Evolutionary conservation across 108 stramenopile genomes (phyloP).

Genomic region (Halocafeteria seosinensis): DNA sequence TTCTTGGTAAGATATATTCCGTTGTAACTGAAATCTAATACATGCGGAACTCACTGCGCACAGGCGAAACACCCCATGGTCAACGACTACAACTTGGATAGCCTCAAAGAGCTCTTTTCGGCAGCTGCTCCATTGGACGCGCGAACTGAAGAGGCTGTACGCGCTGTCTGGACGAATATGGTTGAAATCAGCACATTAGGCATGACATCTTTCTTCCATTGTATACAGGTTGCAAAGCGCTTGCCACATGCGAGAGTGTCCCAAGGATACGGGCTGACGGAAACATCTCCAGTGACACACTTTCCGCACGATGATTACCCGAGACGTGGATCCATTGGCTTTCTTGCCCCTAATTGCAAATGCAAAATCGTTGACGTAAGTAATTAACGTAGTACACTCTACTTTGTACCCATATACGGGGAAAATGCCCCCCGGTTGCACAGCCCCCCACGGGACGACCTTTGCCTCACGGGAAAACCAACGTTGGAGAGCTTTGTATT

Average conservation of each 20-base stretch:
- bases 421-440: no score
- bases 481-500: slow-evolving; percentile 57
- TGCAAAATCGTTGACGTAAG: slow-evolving; percentile 61
- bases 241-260: slow-evolving; percentile 39
- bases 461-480: slow-evolving; percentile 31
- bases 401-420: no score
- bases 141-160: slow-evolving; percentile 46
- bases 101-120: slow-evolving; percentile 43
- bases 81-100: slow-evolving; percentile 50
- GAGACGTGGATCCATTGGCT: slow-evolving; percentile 52
- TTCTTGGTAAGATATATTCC: no score
- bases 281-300: slow-evolving; percentile 26
- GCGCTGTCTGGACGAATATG: no score
- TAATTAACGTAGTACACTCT: no score
- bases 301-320: slow-evolving; percentile 35
- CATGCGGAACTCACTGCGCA: no score
- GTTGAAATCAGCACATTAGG: no score
- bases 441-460: slow-evolving; percentile 44
- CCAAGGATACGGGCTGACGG: slow-evolving; percentile 76
- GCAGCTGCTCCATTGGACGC: slow-evolving; percentile 64
- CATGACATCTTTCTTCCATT: no score
- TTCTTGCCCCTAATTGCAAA: slow-evolving; percentile 40
- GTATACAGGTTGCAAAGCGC: slow-evolving; percentile 42
- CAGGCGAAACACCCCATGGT: slow-evolving; percentile 65
- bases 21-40: no score